These are phyloP conservation scores for Candida rishiriensis DNA, from an alignment of 805 yeast genomes.

Conservation along the genomic window DNA sequence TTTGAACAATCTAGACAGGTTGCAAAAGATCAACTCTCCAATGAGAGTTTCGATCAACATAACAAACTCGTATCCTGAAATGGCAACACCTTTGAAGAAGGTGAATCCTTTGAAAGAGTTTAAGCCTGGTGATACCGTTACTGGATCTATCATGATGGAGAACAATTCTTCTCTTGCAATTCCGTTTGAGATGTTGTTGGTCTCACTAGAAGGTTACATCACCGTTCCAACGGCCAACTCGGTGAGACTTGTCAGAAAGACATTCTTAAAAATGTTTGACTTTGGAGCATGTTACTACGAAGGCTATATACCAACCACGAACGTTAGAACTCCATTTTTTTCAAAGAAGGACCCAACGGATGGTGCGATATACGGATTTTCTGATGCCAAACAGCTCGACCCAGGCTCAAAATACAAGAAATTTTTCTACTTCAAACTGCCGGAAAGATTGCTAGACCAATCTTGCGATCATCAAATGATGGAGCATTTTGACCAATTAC, in stretches of 20 bases:
- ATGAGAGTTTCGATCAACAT: slow-evolving; percentile 25
- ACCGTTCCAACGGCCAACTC: slow-evolving; percentile 16
- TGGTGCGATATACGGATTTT: slow-evolving; percentile 34
- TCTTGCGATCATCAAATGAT: slow-evolving; percentile 39
- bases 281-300: slow-evolving; percentile 43
- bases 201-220: slow-evolving; percentile 46
- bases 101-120: slow-evolving; percentile 44
- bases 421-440: slow-evolving; percentile 53
- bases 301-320: slow-evolving; percentile 26
- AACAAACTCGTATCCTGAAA: slow-evolving; percentile 38
- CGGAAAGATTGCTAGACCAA: slow-evolving; percentile 45
- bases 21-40: slow-evolving; percentile 18
- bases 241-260: slow-evolving; percentile 16
- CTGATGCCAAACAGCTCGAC: slow-evolving; percentile 35
- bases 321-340: slow-evolving; percentile 15
- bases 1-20: slow-evolving; percentile 19
- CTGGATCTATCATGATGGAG: slow-evolving; percentile 46
- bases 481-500: slow-evolving; percentile 31
- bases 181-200: slow-evolving; percentile 55
- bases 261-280: slow-evolving; percentile 46
- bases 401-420: slow-evolving; percentile 50
- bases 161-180: slow-evolving; percentile 36
- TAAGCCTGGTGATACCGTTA: slow-evolving; percentile 58
- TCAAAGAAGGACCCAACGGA: slow-evolving; percentile 20
- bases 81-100: slow-evolving; percentile 17